These are phyloP conservation scores for Pseudogymnoascus sp. DNA, from an alignment of 2,329 filamentous ascomycete species.

Conservation along the genomic window DNA sequence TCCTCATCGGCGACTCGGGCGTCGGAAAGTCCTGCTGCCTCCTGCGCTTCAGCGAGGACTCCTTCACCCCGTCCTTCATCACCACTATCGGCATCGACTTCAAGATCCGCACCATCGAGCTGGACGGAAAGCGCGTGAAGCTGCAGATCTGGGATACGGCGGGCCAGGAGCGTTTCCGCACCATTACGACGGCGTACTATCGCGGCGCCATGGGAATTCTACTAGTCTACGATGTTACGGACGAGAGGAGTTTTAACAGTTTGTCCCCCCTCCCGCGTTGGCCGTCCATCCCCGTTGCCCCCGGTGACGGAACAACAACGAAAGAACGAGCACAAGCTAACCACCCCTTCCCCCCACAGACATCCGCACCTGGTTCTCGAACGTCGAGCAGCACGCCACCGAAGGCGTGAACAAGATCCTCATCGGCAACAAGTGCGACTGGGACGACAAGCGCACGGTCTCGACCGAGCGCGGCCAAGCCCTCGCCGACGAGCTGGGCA, in stretches of 20 bases:
- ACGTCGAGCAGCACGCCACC: conserved; percentile 97
- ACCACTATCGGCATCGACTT: conserved; percentile 99
- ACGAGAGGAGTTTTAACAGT: conserved; percentile 99
- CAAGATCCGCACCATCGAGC: conserved; percentile 98
- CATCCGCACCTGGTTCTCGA: conserved; percentile 98
- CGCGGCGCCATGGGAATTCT: conserved; percentile 96
- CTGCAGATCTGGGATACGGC: conserved; percentile 99
- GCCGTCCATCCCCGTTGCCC: not conserved
- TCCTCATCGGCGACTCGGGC: conserved; percentile 99
- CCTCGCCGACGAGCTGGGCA: conserved; percentile 89
- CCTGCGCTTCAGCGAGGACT: conserved; percentile 96
- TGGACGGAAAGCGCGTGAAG: conserved; percentile 98
- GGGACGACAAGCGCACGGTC: conserved; percentile 97
- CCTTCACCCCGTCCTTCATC: conserved; percentile 99
- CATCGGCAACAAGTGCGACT: conserved; percentile 99
- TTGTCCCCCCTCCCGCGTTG: conserved; percentile 9
- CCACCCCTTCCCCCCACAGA: conserved; percentile 46
- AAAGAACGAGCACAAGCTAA: conserved; percentile 16
- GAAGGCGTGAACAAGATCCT: conserved; percentile 99
- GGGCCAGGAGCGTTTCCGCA: conserved; percentile 95
- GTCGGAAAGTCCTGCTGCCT: conserved; percentile 99
- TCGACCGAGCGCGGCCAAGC: conserved; percentile 89
- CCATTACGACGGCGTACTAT: conserved; percentile 98
- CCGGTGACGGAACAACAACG: not conserved
- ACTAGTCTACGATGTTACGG: conserved; percentile 96